These are phyloP conservation scores for Neopestalotiopsis rosae DNA, from an alignment of 2,329 filamentous ascomycete genomes.

Conservation along the genomic window DNA sequence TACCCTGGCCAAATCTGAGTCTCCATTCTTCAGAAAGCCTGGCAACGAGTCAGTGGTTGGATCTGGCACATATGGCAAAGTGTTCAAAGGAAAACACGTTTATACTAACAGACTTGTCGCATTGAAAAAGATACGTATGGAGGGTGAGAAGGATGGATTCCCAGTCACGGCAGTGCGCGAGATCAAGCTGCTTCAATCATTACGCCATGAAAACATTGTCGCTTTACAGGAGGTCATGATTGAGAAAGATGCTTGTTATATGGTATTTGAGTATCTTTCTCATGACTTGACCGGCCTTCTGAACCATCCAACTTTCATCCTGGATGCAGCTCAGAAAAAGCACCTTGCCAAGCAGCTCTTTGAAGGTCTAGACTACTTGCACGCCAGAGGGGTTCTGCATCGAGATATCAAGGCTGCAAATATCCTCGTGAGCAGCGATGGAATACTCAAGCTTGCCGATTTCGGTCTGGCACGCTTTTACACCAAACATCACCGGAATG, in stretches of 20 bases:
- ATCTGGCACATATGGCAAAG: slow-evolving; percentile 93
- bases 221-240: slow-evolving; percentile 93
- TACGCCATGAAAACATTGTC: slow-evolving; percentile 83
- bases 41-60: slow-evolving; percentile 98
- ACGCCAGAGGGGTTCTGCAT: slow-evolving; percentile 90
- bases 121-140: slow-evolving; percentile 91
- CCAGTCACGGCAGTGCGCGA: slow-evolving; percentile 90
- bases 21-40: slow-evolving; percentile 92
- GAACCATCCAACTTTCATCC: slow-evolving; percentile 89
- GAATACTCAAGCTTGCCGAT: slow-evolving; percentile 90
- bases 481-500: slow-evolving; percentile 85
- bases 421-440: slow-evolving; percentile 89
- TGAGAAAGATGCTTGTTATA: slow-evolving; percentile 97
- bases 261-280: slow-evolving; percentile 98
- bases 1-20: slow-evolving; percentile 80
- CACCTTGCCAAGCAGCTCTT: slow-evolving; percentile 93
- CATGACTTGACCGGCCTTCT: slow-evolving; percentile 94
- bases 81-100: slow-evolving; percentile 93
- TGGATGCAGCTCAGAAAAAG: slow-evolving; percentile 88
- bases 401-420: slow-evolving; percentile 99
- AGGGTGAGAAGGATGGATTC: slow-evolving; percentile 88
- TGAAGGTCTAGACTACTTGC: slow-evolving; percentile 90
- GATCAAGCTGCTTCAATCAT: slow-evolving; percentile 88
- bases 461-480: slow-evolving; percentile 97
- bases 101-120: slow-evolving; percentile 85